Percentiles rank a stretch among this genome's conserved stretches.
Conservation (phyloP, 257 asterid species). For the Capsicum chinense region DNA sequence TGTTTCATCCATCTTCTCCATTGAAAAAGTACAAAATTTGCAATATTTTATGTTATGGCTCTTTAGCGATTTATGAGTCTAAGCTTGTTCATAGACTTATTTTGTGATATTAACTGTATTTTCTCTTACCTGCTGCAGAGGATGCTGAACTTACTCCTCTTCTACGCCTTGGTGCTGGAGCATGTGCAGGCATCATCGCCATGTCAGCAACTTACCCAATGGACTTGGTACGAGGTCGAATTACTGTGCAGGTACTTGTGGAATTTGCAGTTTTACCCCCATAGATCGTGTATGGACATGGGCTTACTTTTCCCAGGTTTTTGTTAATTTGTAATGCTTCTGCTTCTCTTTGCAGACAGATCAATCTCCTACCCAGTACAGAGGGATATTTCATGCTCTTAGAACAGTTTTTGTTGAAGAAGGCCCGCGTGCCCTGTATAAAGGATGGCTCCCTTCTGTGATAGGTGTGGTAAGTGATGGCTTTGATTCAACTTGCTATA, state of each 20-base stretch:
- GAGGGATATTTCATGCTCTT: conserved; percentile 93
- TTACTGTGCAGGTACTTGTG: conserved; percentile 83
- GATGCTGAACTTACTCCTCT: conserved; percentile 89
- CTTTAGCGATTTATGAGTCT: neutral
- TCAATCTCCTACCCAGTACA: conserved; percentile 82
- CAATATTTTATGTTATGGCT: neutral
- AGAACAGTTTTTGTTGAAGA: conserved; percentile 96
- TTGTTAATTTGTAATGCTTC: conserved; percentile 25
- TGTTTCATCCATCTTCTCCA: neutral
- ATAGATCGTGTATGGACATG: neutral
- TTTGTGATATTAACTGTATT: neutral
- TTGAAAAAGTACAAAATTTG: neutral
- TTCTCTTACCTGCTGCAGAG: conserved; percentile 49
- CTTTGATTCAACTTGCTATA: neutral
- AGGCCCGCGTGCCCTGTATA: conserved; percentile 92
- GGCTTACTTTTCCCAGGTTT: neutral
- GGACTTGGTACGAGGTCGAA: conserved; percentile 99
- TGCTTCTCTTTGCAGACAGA: conserved; percentile 68
- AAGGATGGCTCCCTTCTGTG: conserved; percentile 99
- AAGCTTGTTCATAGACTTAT: neutral
- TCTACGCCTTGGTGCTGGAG: conserved; percentile 96
- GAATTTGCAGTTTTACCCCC: neutral
- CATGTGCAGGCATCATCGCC: conserved; percentile 99
- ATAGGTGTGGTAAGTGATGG: conserved; percentile 90
- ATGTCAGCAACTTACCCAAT: conserved; percentile 99